Conservation (phyloP, 2,329 filamentous ascomycete genomes). For the Ophiocordyceps sinensis region DNA sequence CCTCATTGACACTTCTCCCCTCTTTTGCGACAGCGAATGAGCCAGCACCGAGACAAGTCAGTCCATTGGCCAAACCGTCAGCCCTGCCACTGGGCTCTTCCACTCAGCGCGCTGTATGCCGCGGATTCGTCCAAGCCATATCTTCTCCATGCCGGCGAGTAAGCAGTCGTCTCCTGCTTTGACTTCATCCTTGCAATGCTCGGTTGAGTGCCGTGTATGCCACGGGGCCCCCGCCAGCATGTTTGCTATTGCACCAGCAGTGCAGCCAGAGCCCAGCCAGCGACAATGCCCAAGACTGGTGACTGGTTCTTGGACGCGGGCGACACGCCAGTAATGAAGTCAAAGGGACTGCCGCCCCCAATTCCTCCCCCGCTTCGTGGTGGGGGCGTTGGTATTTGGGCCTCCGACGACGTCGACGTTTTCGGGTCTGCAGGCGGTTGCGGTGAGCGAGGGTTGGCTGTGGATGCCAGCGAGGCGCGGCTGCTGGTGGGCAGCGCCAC, state of each 20-base stretch:
- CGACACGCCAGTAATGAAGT: constrained; percentile 1
- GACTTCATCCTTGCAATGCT: no score
- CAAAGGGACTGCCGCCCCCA: constrained; percentile 10
- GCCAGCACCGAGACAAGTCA: no score
- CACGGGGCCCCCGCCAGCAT: no score
- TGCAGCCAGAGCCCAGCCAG: background rate
- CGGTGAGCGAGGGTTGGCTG: background rate
- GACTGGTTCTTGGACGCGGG: background rate
- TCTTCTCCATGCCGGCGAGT: no score
- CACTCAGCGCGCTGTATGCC: no score
- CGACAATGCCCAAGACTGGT: background rate
- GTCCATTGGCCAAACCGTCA: no score
- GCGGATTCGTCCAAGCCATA: no score
- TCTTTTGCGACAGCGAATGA: no score
- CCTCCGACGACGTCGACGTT: constrained; percentile 1
- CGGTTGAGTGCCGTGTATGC: no score
- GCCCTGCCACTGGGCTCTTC: no score
- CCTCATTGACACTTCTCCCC: no score
- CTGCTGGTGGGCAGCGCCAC: background rate
- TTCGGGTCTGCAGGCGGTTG: background rate
- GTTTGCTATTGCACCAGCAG: background rate
- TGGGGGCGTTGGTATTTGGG: constrained; percentile 2
- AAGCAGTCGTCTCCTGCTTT: no score
- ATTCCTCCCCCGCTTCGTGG: constrained; percentile 8
- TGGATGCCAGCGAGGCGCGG: background rate